Evolutionary conservation across 306 rosid species (phyloP), one percentile per base, ranked within the genome.

Genomic region (Cucurbita maxima): DNA sequence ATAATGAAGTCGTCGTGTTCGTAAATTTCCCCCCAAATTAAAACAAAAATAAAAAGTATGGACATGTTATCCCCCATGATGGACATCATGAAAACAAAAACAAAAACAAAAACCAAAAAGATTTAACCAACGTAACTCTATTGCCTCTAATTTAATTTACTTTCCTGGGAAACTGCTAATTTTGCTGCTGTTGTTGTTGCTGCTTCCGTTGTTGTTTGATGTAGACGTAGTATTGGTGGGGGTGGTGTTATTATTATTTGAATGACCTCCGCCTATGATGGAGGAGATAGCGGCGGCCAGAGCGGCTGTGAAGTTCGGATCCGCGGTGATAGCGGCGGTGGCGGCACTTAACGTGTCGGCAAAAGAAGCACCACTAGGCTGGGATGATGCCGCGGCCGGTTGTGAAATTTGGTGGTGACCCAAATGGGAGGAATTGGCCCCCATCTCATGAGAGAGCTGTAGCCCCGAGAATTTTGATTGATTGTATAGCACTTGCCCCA

Each of bases 281-380:
- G 97, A 89, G 58, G 95, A 85, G 82, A 95, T 91, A 13, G 99
- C 99, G 1, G 99, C 99, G 0, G 97, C 99, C 6, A 95, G 90
- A 0, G 85, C 99, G 0, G 97, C 99, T 0, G 96, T 89, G 87
- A 95, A 95, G 53, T 86, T 88, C 0, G 99, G 99, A 51, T 95
- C 96, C 5, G 92, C 76, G 0, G 99, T 87, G 84, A 95, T 89
- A 44, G 96, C 97, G 0, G 98, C 90, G 0, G 98, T 85, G 45
- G 98, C 98, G 0, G 98, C 98, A 53, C 85, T 90, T 58, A 91
- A 87, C 0, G 91, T 79, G 53, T 94, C 96, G 25, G 91, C 87
- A 20, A 84, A 62, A 0, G 89, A 81, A 8, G 90, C 80, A 0
- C 79, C 74, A 37, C 73, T 89, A 45, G 73, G 37, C 20, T 81